A percentile compares a stretch with the other conserved stretches of the same genome.
These are phyloP conservation scores for Metschnikowia cubensis DNA, from an alignment of 805 yeast genomes.

Conservation along the genomic window DNA sequence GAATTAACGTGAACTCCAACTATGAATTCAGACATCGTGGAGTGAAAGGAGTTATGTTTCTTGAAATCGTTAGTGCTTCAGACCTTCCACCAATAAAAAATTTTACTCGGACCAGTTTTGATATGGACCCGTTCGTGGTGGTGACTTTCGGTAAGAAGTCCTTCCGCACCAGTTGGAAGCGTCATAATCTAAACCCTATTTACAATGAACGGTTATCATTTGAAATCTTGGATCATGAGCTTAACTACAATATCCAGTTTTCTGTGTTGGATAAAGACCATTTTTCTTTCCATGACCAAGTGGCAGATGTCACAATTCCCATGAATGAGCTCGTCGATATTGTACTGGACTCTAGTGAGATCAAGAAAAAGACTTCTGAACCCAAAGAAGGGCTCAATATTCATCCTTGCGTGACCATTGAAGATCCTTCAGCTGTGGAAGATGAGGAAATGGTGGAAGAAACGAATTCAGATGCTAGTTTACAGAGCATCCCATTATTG, in stretches of 20 bases:
- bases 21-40: slow-evolving; percentile 39
- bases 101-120: slow-evolving; percentile 72
- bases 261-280: slow-evolving; percentile 81
- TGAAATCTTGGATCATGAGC: slow-evolving; percentile 67
- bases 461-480: background rate
- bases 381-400: background rate
- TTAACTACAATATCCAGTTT: slow-evolving; percentile 60
- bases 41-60: slow-evolving; percentile 65
- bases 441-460: background rate
- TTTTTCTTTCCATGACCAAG: slow-evolving; percentile 76
- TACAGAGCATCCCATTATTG: background rate
- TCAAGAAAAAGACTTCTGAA: slow-evolving; percentile 22
- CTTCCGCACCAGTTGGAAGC: slow-evolving; percentile 77
- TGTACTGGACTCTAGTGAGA: background rate
- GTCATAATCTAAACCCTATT: slow-evolving; percentile 78
- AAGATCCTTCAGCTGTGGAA: background rate
- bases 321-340: slow-evolving; percentile 45
- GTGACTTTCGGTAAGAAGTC: slow-evolving; percentile 86
- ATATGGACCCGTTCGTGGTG: slow-evolving; percentile 96
- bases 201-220: slow-evolving; percentile 79
- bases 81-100: slow-evolving; percentile 77
- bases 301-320: slow-evolving; percentile 62
- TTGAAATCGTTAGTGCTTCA: slow-evolving; percentile 70
- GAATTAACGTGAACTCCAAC: slow-evolving; percentile 11
- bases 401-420: background rate